These are phyloP conservation scores for Neurospora sp. DNA, from an alignment of 2,329 filamentous ascomycete genomes.

Conservation along the genomic window DNA sequence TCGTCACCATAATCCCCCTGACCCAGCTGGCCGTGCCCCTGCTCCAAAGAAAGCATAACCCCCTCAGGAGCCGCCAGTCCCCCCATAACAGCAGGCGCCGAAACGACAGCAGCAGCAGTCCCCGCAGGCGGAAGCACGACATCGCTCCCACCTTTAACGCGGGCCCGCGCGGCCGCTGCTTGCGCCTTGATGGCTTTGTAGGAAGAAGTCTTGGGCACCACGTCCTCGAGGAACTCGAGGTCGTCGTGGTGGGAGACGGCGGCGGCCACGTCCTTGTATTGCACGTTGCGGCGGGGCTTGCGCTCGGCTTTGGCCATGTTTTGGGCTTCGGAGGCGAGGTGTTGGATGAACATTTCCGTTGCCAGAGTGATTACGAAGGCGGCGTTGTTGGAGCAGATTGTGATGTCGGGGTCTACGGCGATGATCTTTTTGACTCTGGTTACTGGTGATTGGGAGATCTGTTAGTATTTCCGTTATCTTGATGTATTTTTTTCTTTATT, in stretches of 20 bases:
- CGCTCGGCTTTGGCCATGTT: constrained; percentile 83
- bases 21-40: neutral
- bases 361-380: constrained; percentile 90
- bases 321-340: constrained; percentile 75
- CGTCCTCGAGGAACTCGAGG: constrained; percentile 86
- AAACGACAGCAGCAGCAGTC: constrained; percentile 8
- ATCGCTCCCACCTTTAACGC: constrained; percentile 33
- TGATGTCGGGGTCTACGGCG: constrained; percentile 73
- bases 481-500: too few species aligned
- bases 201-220: constrained; percentile 76
- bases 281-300: constrained; percentile 86
- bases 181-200: constrained; percentile 69
- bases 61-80: constrained; percentile 11
- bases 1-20: constrained; percentile 15
- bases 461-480: too few species aligned
- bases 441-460: constrained; percentile 41
- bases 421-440: constrained; percentile 96
- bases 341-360: constrained; percentile 94
- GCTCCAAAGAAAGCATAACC: neutral
- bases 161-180: constrained; percentile 38
- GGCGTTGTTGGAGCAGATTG: constrained; percentile 82
- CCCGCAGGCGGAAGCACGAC: constrained; percentile 16
- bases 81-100: constrained; percentile 16
- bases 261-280: constrained; percentile 92
- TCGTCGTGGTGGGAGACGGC: constrained; percentile 85